phyloP scores from a whole-genome alignment of 202 grass and related monocot species.

The Eragrostis tef region DNA sequence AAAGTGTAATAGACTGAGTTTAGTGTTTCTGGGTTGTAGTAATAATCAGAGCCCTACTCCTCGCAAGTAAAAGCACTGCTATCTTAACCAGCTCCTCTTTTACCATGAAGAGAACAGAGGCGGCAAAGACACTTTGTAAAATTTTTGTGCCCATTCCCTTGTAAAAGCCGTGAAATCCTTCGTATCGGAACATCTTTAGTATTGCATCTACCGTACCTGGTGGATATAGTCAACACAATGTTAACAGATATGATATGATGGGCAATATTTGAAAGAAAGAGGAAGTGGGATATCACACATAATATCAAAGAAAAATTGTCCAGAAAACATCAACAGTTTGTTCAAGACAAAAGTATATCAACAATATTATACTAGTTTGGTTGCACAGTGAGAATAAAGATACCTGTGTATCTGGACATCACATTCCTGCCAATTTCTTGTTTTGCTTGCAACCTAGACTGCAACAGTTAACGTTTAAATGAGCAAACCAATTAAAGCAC shows the following conservation, averaged over 20 bases:
- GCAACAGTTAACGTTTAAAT: constrained; percentile 52
- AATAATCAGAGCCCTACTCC: constrained; percentile 61
- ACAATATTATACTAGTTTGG: constrained; percentile 1
- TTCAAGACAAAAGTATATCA: constrained; percentile 6
- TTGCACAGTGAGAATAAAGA: constrained; percentile 19
- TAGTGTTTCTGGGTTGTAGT: constrained; percentile 51
- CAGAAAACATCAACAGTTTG: constrained; percentile 16
- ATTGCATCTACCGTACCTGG: constrained; percentile 95
- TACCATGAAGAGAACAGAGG: constrained; percentile 97
- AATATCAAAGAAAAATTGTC: constrained; percentile 1
- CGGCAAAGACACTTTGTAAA: constrained; percentile 93
- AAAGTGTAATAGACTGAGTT: not conserved
- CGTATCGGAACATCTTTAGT: constrained; percentile 86
- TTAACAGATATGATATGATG: not conserved
- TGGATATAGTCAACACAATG: not conserved
- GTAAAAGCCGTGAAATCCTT: constrained; percentile 89
- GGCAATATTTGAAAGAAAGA: not conserved
- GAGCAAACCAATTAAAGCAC: constrained; percentile 27
- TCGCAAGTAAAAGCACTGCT: constrained; percentile 63
- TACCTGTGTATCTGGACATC: constrained; percentile 93
- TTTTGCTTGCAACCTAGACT: constrained; percentile 99
- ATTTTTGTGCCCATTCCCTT: constrained; percentile 99
- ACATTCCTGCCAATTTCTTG: constrained; percentile 93
- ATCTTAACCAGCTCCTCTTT: constrained; percentile 94
- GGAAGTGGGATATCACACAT: not conserved